phyloP scores from a whole-genome alignment of 495 filamentous ascomycete species.

The Aspergillus bertholletiae region DNA sequence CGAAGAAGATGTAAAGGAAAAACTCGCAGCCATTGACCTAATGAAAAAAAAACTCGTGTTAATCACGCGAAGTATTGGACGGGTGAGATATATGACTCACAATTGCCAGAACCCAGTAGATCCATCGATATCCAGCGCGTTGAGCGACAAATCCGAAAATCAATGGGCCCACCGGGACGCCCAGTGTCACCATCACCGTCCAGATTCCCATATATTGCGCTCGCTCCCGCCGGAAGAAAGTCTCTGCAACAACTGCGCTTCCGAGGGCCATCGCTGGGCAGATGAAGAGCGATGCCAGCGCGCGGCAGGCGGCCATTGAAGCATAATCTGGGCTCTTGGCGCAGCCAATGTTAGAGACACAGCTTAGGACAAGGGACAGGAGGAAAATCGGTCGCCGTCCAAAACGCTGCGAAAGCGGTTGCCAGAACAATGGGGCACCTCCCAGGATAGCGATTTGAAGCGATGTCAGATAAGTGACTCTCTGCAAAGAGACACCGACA shows the following conservation, averaged over 20 bases:
- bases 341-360: slow-evolving; percentile 45
- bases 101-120: slow-evolving; percentile 45
- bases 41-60: slow-evolving; percentile 36
- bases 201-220: slow-evolving; percentile 52
- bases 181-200: slow-evolving; percentile 48
- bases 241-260: slow-evolving; percentile 49
- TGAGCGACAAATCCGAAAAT: slow-evolving; percentile 46
- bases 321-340: slow-evolving; percentile 38
- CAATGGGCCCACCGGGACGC: slow-evolving; percentile 44
- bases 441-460: slow-evolving; percentile 49
- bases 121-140: slow-evolving; percentile 36
- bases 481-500: slow-evolving; percentile 34
- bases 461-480: slow-evolving; percentile 47
- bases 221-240: slow-evolving; percentile 47
- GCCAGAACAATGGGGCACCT: slow-evolving; percentile 48
- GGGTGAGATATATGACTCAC: no score
- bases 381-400: slow-evolving; percentile 52
- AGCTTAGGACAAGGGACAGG: slow-evolving; percentile 40
- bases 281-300: slow-evolving; percentile 37
- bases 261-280: slow-evolving; percentile 49
- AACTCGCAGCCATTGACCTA: slow-evolving; percentile 53
- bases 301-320: slow-evolving; percentile 40
- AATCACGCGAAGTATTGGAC: slow-evolving; percentile 51
- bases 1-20: slow-evolving; percentile 50
- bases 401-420: slow-evolving; percentile 51